Evolutionary conservation across 2,329 filamentous ascomycete genomes (phyloP), one percentile per base, ranked within the genome.

Genomic region (Clarireedia homoeocarpa): DNA sequence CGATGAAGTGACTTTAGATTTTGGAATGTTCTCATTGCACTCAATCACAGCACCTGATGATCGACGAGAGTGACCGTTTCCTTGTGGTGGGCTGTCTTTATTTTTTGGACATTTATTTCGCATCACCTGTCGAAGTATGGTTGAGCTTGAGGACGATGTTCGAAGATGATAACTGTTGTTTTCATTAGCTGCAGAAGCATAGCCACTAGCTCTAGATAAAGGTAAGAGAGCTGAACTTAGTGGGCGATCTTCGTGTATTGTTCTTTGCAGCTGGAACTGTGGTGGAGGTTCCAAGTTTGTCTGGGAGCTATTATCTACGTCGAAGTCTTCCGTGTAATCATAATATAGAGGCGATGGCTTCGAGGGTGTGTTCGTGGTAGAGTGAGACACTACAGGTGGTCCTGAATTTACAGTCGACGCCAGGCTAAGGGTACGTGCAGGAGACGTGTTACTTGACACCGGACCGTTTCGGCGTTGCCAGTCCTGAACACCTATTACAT

Each of bases 301-400:
- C 5, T 54, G 58, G 27, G 44, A 56, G 17, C 61, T 60, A 6
- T 59, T 57, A 34, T 65, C 66, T 10, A 61, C 57, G n/a, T 68
- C 65, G 46, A 69, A 70, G 30, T 69, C 64, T 51, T 70, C 68
- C 1, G 67, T 68, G 55, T 70, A 70, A 50, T 70, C 68, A 56
- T 70, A 70, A 50, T 69, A 70, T 24, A 67, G 51, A 27, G 67
- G 68, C 36, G 66, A 67, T 20, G 61, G 49, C 45, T 65, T 66
- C 51, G 61, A 61, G 17, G 65, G 64, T 2, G 67, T 67, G 23
- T 63, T 65, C n/a, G 62, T 58, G 20, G 57, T 59, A 17, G 66
- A 68, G 17, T 58, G 53, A 14, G 59, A 56, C 34, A 57, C 48
- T 6, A 49, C 55, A 45, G 40, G 50, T 9, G 58, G 51, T 40